Percentiles rank a stretch among this genome's conserved stretches.
Conservation (phyloP, 805 yeast genomes). For the Saturnispora dispora region DNA sequence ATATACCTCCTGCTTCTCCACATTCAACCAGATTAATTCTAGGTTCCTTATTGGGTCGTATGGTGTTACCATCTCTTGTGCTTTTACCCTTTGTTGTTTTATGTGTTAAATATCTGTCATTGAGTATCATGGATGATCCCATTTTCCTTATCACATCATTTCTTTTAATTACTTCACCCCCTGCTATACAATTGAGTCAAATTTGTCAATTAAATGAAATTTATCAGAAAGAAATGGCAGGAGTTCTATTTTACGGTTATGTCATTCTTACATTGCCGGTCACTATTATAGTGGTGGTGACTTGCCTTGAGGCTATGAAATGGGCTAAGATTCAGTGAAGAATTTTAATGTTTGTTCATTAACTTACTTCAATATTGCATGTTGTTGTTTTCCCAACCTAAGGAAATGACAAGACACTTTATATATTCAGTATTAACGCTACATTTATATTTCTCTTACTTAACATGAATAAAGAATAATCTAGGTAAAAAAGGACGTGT, state of each 20-base stretch:
- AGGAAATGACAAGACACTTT: not conserved
- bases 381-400: not conserved
- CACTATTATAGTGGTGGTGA: constrained; percentile 61
- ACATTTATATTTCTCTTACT: not conserved
- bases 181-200: constrained; percentile 76
- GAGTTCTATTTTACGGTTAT: constrained; percentile 76
- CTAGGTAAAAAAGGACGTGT: not conserved
- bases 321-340: constrained; percentile 22
- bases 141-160: constrained; percentile 71
- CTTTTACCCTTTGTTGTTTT: constrained; percentile 58
- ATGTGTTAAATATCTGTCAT: constrained; percentile 52
- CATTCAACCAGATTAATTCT: constrained; percentile 55
- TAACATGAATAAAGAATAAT: not conserved
- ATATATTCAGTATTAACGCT: not conserved
- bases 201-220: constrained; percentile 69
- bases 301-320: constrained; percentile 46
- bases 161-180: constrained; percentile 68
- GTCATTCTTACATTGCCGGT: constrained; percentile 68
- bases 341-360: not conserved
- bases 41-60: constrained; percentile 65
- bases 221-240: constrained; percentile 76
- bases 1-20: constrained; percentile 55
- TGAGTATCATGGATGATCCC: constrained; percentile 72
- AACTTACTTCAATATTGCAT: not conserved
- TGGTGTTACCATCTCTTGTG: constrained; percentile 66